Percentiles rank a stretch among this genome's conserved stretches.
These are phyloP conservation scores for Dianthus caryophyllus DNA, from an alignment of 148 eudicot species.

Conservation along the genomic window DNA sequence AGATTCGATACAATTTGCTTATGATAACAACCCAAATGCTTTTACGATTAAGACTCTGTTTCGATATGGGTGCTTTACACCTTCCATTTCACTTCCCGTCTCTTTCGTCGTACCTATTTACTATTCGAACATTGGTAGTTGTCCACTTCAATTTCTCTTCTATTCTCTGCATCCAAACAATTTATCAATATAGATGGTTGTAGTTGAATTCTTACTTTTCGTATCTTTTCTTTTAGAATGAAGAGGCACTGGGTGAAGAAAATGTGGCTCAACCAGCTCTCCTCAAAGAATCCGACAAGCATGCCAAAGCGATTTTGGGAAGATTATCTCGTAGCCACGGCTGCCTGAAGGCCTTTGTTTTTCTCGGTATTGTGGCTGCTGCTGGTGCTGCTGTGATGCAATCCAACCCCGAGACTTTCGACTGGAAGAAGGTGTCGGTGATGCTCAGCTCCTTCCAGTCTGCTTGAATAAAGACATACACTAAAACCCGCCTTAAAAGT, in stretches of 20 bases:
- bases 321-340: constrained; percentile 61
- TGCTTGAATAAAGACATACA: not conserved
- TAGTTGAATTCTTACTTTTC: not conserved
- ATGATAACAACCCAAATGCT: not conserved
- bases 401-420: constrained; percentile 42
- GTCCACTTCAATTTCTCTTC: no score
- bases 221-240: constrained; percentile 36
- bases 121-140: no score
- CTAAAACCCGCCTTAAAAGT: not conserved
- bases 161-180: no score
- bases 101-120: no score
- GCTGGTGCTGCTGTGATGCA: constrained; percentile 52
- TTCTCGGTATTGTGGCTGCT: constrained; percentile 35
- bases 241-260: constrained; percentile 46
- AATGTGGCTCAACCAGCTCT: constrained; percentile 39
- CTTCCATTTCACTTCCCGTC: no score
- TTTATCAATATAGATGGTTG: not conserved
- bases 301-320: constrained; percentile 51
- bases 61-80: no score
- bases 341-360: constrained; percentile 45
- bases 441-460: constrained; percentile 51
- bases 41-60: not conserved
- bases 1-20: not conserved
- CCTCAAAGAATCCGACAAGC: constrained; percentile 62
- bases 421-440: constrained; percentile 48